phyloP scores from a whole-genome alignment of 2,329 filamentous ascomycete species.

The Colletotrichum limetticola region DNA sequence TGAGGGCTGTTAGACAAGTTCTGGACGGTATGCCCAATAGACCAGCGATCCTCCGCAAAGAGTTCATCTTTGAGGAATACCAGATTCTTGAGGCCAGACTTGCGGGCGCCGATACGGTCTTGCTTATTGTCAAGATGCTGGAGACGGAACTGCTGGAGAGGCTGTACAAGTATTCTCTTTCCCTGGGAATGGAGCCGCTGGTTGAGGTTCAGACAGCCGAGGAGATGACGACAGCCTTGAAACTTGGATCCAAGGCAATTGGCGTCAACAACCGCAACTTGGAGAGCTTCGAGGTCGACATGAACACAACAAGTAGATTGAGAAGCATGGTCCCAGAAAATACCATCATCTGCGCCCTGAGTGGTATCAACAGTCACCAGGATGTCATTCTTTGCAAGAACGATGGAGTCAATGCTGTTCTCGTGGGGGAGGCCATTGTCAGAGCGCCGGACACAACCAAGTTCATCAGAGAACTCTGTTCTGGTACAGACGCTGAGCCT shows the following conservation, averaged over 20 bases:
- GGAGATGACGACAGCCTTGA: conserved; percentile 90
- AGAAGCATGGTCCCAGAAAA: conserved; percentile 87
- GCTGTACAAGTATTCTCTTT: conserved; percentile 89
- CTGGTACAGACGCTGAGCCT: conserved; percentile 56
- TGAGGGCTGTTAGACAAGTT: conserved; percentile 86
- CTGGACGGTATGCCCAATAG: conserved; percentile 92
- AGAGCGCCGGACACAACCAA: conserved; percentile 81
- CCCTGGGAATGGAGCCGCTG: conserved; percentile 94
- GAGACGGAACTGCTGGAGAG: conserved; percentile 77
- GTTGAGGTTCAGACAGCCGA: conserved; percentile 96
- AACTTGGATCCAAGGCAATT: conserved; percentile 89
- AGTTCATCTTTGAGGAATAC: conserved; percentile 98
- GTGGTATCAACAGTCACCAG: conserved; percentile 88
- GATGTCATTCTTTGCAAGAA: conserved; percentile 90
- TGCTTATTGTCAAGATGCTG: conserved; percentile 99
- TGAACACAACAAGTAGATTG: conserved; percentile 89
- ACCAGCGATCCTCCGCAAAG: conserved; percentile 91
- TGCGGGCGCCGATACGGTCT: conserved; percentile 91
- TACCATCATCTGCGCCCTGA: conserved; percentile 92
- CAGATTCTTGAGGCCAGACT: conserved; percentile 95
- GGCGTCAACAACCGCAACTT: conserved; percentile 98
- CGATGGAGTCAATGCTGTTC: conserved; percentile 90
- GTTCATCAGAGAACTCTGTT: conserved; percentile 88
- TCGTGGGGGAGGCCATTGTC: conserved; percentile 97
- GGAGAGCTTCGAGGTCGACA: conserved; percentile 95